Conservation (phyloP, 352 stramenopile species). For the Peronosclerospora sorghi region DNA sequence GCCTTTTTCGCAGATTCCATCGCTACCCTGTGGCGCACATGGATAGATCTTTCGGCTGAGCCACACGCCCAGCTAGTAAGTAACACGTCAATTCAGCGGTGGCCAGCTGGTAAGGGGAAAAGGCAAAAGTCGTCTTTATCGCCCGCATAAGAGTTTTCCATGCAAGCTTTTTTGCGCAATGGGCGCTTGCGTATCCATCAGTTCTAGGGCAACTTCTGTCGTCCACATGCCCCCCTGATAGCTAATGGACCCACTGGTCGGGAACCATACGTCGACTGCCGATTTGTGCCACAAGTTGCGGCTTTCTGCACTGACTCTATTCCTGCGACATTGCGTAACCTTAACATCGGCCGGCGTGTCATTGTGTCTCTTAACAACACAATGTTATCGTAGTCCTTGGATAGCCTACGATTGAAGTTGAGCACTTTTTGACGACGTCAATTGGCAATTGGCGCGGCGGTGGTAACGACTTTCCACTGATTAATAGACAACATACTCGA, state of each 20-base stretch:
- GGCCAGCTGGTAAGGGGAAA: no score
- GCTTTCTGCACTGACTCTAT: slow-evolving; percentile 14
- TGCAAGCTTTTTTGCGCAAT: not conserved
- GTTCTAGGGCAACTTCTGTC: not conserved
- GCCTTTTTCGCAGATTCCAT: no score
- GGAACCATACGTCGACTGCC: slow-evolving; percentile 12
- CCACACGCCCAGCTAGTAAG: no score
- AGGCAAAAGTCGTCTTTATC: not conserved
- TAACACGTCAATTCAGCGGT: no score
- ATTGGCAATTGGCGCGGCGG: slow-evolving; percentile 19
- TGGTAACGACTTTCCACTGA: not conserved
- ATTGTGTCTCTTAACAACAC: not conserved
- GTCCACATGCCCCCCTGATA: slow-evolving; percentile 5
- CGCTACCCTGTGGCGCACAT: no score
- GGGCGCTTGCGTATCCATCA: not conserved
- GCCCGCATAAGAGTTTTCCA: no score
- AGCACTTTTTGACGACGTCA: slow-evolving; percentile 6
- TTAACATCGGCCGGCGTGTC: not conserved
- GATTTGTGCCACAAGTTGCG: slow-evolving; percentile 14
- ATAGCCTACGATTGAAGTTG: not conserved
- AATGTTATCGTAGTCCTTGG: not conserved
- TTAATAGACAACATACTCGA: not conserved
- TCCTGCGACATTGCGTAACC: slow-evolving; percentile 16
- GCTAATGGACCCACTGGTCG: slow-evolving; percentile 8
- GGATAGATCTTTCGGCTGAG: no score